Evolutionary conservation across 148 eudicot genomes (phyloP), one percentile per base, ranked within the genome.

Genomic region (Dianthus caryophyllus): DNA sequence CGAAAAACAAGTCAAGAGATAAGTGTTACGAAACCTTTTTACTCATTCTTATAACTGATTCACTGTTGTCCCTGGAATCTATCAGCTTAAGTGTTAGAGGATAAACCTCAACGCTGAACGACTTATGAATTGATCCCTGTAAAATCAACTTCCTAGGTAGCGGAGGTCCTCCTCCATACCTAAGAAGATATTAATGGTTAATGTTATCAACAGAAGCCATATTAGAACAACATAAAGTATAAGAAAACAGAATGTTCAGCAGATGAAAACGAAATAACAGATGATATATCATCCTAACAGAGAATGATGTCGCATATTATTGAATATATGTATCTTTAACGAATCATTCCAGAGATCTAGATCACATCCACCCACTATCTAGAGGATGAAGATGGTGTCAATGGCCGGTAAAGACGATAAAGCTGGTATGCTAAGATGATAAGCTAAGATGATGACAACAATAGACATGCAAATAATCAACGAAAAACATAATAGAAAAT

Each of bases 161-260:
- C 51, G 87, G 82, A 9, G 99, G 97, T 61, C 99, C 99, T 66
- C 99, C 99, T 67, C 81, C 83, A 76, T 94, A 94, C 99, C 99
- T 94, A 75, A 27, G 47, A 67, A 81, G 44, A 39, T 31, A 29
- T 25, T 43, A 70, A 24, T 1, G 29, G 54, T 12, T 5, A 31
- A 30, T 55, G 26, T 71, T 38, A 30, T 38, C 52, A 44, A 43
- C 12, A 41, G 50, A 63, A 14, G 66, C 20, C 51, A 16, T 21
- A 22, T 63, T 18, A 63, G 61, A 44, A 67, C 36, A 47, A 62
- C 51, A 63, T 15, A 59, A 4, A 33, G n/a, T 16, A 39, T 9
- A 25, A 63, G 66, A 26, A 57, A 16, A 17, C 62, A 57, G n/a
- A 4, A 5, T 39, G 38, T 29, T 17, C 62, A 31, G 41, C 6